Base-by-base conservation (phyloP, 2,329 filamentous ascomycete species). In the Zasmidium angulare region DNA sequence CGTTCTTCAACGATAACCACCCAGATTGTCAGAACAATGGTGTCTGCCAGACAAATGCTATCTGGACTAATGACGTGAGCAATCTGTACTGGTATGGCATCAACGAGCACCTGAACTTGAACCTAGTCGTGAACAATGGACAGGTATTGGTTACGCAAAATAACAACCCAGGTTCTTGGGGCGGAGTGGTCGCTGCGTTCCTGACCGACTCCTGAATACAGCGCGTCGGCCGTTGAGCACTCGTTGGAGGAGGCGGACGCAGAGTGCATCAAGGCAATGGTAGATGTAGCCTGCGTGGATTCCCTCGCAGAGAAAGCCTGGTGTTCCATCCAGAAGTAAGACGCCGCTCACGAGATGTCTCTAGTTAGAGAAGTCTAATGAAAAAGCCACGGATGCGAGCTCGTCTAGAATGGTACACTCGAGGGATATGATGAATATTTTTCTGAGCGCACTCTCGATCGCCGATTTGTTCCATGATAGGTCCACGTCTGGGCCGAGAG, bases 1-100 rank as follows among this genome's bases (percentile, higher is more conserved):
- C 65, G 2, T 76, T 76, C 58, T 75, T 75, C 61, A 73, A 75
- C 59, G 65, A 72, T 55, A 64, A 71, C n/a, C 47, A n/a, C n/a
- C n/a, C 17, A 14, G 56, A 52, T 21, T 52, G 50, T n/a, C 22
- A 14, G 50, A 52, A 52, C 22, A 12, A 10, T 22, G 46, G 46
- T 24, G 46, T 49, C 46, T 49, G 46, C 17, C 46, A 49, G 23
- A 49, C 46, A 20, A 49, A 49, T 49, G 46, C 46, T 19, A 20
- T 49, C 6, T 49, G 46, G 46, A 49, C 46, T 4, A 49, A 49
- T 17, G 46, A 22, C 20, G 46, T 49, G 46, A 49, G 46, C 46
- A 19, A 19, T 17, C 17, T 49, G 23, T 49, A 49, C 46, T 49
- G 46, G 46, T 49, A 49, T 24, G 46, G 46, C 46, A 49, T 49